Evolutionary conservation across 148 eudicot genomes (phyloP).

Genomic region (Polygonum maritimum): DNA sequence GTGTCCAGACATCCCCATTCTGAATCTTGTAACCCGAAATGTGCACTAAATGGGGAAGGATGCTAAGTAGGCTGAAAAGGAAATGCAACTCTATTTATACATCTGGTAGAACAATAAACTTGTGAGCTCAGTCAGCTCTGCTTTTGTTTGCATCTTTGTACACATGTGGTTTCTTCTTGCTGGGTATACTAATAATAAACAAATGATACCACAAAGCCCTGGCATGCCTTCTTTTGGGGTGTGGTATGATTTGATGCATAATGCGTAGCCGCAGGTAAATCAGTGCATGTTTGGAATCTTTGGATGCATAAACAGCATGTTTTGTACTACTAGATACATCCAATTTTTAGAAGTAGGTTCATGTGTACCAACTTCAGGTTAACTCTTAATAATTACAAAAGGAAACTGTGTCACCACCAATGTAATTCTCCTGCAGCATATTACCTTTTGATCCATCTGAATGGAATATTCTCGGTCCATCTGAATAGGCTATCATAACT

Average conservation of each 20-base stretch:
- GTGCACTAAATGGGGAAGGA: neutral
- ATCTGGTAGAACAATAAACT: neutral
- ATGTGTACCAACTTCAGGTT: no score
- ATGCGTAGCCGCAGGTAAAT: no score
- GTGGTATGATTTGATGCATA: neutral
- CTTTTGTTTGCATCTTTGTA: conserved; percentile 2
- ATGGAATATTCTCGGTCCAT: no score
- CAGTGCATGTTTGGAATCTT: no score
- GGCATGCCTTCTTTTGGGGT: neutral
- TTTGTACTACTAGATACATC: no score
- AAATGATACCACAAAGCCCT: neutral
- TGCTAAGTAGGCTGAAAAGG: neutral
- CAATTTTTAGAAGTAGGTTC: no score
- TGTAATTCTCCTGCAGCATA: no score
- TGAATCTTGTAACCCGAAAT: neutral
- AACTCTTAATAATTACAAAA: no score
- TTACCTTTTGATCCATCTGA: no score
- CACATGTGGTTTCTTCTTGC: neutral
- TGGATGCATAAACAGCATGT: no score
- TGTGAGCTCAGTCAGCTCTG: neutral
- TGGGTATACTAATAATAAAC: neutral
- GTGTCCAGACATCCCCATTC: neutral
- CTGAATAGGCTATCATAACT: no score
- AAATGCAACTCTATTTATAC: neutral
- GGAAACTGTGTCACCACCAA: no score